Evolutionary conservation across 2,329 filamentous ascomycete genomes (phyloP).

Genomic region (Diaporthe nobilis): DNA sequence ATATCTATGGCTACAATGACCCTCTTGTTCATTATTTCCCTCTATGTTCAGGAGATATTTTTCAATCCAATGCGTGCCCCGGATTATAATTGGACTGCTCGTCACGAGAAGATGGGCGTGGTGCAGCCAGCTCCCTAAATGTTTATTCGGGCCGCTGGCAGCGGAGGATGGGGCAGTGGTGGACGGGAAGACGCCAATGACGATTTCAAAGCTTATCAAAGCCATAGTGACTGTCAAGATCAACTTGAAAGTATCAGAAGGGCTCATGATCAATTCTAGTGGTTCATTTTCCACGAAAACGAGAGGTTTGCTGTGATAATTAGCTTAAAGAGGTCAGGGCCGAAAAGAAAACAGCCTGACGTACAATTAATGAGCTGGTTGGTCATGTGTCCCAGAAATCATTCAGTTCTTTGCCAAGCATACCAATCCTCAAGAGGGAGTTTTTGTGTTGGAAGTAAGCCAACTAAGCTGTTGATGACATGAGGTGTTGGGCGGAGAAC

Average conservation of each 20-base stretch:
- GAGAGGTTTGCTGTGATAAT: too few species aligned
- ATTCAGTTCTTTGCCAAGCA: too few species aligned
- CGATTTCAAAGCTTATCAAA: neutral
- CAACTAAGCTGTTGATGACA: neutral
- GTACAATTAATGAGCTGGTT: too few species aligned
- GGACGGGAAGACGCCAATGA: neutral
- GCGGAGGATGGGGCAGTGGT: neutral
- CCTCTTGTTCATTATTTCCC: neutral
- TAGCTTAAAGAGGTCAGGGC: too few species aligned
- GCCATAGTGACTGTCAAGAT: too few species aligned
- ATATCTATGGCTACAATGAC: neutral
- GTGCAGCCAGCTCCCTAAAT: neutral
- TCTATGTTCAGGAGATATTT: slow-evolving; percentile 2
- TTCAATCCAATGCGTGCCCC: neutral
- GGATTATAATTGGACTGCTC: neutral
- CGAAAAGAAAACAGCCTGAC: too few species aligned
- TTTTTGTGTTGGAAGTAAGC: too few species aligned
- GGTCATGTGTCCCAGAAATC: too few species aligned
- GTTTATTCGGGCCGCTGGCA: neutral
- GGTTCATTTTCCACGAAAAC: too few species aligned
- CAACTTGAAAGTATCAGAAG: too few species aligned
- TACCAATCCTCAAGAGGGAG: too few species aligned
- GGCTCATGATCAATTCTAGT: too few species aligned
- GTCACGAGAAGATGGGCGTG: neutral
- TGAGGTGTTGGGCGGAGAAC: neutral